Percentiles rank a stretch among this genome's conserved stretches.
Conservation (phyloP, 2,329 filamentous ascomycete genomes). For the Claviceps citrina region DNA sequence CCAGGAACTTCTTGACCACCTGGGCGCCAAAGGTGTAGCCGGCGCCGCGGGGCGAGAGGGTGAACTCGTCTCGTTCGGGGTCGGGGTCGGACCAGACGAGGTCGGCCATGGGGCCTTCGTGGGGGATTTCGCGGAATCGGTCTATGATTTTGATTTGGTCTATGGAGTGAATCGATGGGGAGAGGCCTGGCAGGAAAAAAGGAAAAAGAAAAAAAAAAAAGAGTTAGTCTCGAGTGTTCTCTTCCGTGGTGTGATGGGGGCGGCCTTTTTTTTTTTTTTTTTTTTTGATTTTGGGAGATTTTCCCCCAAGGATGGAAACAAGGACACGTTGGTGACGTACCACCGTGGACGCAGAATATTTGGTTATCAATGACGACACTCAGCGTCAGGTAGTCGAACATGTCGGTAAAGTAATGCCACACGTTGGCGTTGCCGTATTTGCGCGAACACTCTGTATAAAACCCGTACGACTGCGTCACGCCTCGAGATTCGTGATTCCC, state of each 20-base stretch:
- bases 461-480: constrained; percentile 96
- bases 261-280: too few relatives aligned
- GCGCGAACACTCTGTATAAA: constrained; percentile 93
- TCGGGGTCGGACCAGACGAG: constrained; percentile 97
- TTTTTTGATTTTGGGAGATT: not conserved
- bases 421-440: constrained; percentile 98
- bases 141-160: constrained; percentile 99
- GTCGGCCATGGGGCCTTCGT: constrained; percentile 99
- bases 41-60: constrained; percentile 77
- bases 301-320: not conserved
- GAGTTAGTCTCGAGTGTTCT: too few relatives aligned
- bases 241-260: too few relatives aligned
- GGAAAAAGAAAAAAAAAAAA: too few relatives aligned
- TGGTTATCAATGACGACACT: constrained; percentile 97
- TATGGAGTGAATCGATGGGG: constrained; percentile 87
- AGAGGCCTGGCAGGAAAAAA: constrained; percentile 40
- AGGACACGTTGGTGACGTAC: constrained; percentile 21
- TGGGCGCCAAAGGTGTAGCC: constrained; percentile 97
- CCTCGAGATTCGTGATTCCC: constrained; percentile 96
- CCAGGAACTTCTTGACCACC: constrained; percentile 94
- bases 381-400: constrained; percentile 96
- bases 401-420: constrained; percentile 99
- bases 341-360: constrained; percentile 97
- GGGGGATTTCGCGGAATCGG: constrained; percentile 93
- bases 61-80: constrained; percentile 94